A percentile compares a stretch with the other conserved stretches of the same genome.
Evolutionary conservation across 805 yeast genomes (phyloP).

Genomic region (Saccharomyces cerevisiae): DNA sequence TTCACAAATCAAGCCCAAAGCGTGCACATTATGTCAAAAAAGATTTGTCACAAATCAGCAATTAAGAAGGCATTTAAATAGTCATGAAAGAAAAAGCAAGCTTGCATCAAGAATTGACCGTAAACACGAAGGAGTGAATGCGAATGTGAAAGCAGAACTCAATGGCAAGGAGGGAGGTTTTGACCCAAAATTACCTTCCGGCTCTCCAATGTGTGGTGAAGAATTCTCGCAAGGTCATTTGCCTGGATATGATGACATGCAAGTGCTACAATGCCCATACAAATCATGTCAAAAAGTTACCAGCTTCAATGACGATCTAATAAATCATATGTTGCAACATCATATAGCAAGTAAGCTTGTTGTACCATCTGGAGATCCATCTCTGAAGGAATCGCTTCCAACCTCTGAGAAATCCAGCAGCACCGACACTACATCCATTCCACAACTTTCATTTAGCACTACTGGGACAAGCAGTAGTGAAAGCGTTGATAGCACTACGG

Average conservation of each 20-base stretch:
- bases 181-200: background rate
- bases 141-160: background rate
- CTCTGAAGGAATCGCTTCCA: background rate
- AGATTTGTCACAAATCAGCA: constrained; percentile 56
- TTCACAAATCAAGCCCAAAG: constrained; percentile 43
- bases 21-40: constrained; percentile 49
- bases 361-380: background rate
- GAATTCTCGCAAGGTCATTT: background rate
- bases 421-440: background rate
- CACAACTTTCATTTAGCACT: background rate
- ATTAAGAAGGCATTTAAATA: constrained; percentile 48
- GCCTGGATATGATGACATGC: background rate
- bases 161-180: background rate
- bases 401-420: background rate
- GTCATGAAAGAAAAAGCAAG: constrained; percentile 36
- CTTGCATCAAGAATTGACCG: background rate
- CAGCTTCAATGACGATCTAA: constrained; percentile 8
- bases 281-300: constrained; percentile 9
- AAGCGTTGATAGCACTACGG: background rate
- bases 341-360: constrained; percentile 12
- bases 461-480: background rate
- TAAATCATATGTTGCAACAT: constrained; percentile 13
- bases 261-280: constrained; percentile 10
- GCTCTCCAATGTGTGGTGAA: background rate
- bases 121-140: background rate